Base-by-base conservation (phyloP, 163 green algal species). In the Trebouxiophyceae sp. region DNA sequence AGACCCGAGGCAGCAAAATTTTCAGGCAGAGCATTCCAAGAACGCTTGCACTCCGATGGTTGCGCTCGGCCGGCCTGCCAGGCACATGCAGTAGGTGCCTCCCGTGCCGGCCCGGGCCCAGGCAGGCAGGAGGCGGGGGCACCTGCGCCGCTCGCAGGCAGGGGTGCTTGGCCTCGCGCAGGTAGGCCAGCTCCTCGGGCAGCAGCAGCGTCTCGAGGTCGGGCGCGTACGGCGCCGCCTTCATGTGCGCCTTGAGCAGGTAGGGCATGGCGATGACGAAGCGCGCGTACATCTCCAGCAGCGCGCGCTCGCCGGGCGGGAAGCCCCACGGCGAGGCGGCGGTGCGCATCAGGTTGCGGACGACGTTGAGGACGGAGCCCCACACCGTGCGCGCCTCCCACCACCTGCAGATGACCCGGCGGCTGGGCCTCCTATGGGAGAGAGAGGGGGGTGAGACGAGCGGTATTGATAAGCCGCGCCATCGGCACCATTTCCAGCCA, bases 381-480 rank as follows among this genome's bases (percentile, higher is more conserved):
- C 47, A 57, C 47, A 57, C 19, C 22, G 47, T 57, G 19, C 47
- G 19, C 19, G 47, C 47, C 47, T 57, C 47, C 47, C 47, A 57
- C 47, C 47, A 57, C 47, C 47, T 57, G 47, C 47, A 57, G 47
- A 57, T 50, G n/a, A n/a, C n/a, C n/a, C n/a, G n/a, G n/a, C n/a
- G n/a, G n/a, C n/a, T n/a, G n/a, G n/a, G n/a, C n/a, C n/a, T n/a
- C n/a, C n/a, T n/a, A n/a, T n/a, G n/a, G n/a, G n/a, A n/a, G n/a
- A n/a, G n/a, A n/a, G n/a, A n/a, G n/a, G n/a, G n/a, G n/a, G n/a
- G n/a, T n/a, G n/a, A n/a, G n/a, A n/a, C n/a, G n/a, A n/a, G n/a
- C n/a, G n/a, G n/a, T n/a, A n/a, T n/a, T n/a, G n/a, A n/a, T n/a
- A n/a, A n/a, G n/a, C n/a, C n/a, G n/a, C n/a, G n/a, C n/a, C n/a